Evolutionary conservation across 805 yeast genomes (phyloP).

Genomic region (Ogataea pini): DNA sequence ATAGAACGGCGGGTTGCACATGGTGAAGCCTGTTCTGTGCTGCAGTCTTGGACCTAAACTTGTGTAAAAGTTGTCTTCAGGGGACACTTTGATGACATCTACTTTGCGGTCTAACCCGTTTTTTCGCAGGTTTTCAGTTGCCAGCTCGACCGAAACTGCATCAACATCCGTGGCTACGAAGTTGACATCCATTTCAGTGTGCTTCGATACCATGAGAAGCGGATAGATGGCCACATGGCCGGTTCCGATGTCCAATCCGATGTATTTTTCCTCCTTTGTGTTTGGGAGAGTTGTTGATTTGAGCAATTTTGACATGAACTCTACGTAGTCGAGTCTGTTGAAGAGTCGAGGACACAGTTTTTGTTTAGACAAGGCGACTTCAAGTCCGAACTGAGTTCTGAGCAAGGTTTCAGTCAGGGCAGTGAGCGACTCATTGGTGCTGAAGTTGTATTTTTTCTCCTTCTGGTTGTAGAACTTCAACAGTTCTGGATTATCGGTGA

Average conservation of each 20-base stretch:
- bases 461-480: constrained; percentile 12
- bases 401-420: constrained; percentile 26
- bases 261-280: background rate
- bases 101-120: constrained; percentile 32
- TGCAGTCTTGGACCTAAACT: constrained; percentile 1
- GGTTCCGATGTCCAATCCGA: constrained; percentile 49
- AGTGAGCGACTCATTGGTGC: constrained; percentile 24
- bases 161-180: constrained; percentile 48
- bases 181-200: background rate
- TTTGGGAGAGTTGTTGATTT: constrained; percentile 1
- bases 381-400: constrained; percentile 17
- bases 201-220: constrained; percentile 35
- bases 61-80: constrained; percentile 20
- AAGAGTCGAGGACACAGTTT: constrained; percentile 36
- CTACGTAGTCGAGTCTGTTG: constrained; percentile 33
- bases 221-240: constrained; percentile 52
- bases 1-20: constrained; percentile 60
- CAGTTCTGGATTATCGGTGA: constrained; percentile 20
- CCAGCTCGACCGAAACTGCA: constrained; percentile 32
- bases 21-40: constrained; percentile 32
- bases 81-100: constrained; percentile 12
- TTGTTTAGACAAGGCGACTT: constrained; percentile 16
- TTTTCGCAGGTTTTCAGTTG: constrained; percentile 27
- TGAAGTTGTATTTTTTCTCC: constrained; percentile 23
- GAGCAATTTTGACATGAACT: constrained; percentile 21